Conservation (phyloP, 139 green algal species). For the Helicosporidium sp. region DNA sequence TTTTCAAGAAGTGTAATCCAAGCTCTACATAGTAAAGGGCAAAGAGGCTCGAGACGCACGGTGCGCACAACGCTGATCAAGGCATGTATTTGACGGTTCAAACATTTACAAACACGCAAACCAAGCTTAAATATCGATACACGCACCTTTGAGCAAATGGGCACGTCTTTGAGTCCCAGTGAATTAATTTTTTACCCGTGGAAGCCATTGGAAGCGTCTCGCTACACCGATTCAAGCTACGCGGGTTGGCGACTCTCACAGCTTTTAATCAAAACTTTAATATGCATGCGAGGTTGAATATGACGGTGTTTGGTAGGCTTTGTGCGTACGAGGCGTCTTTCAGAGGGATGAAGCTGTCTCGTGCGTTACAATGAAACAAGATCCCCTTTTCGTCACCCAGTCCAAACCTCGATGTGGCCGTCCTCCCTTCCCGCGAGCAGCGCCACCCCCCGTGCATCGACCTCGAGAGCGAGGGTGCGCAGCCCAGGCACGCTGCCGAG, state of each 20-base stretch:
- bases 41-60: not conserved
- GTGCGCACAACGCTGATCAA: not conserved
- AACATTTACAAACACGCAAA: not conserved
- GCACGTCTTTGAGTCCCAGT: conserved; percentile 5
- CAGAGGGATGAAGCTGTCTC: too few species aligned
- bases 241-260: too few species aligned
- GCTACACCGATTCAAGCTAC: not conserved
- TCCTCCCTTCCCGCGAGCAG: not conserved
- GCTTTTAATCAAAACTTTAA: too few species aligned
- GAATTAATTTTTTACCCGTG: too few species aligned
- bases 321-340: too few species aligned
- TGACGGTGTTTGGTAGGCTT: too few species aligned
- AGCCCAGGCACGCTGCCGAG: not conserved
- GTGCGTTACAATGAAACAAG: too few species aligned
- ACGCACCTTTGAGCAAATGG: not conserved
- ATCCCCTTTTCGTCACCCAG: too few species aligned
- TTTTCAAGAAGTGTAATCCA: conserved; percentile 13
- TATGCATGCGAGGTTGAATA: too few species aligned
- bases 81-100: not conserved
- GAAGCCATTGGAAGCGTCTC: too few species aligned
- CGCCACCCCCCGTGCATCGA: too few species aligned
- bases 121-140: not conserved
- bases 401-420: not conserved
- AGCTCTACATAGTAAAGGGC: not conserved
- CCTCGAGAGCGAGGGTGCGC: not conserved